phyloP scores from a whole-genome alignment of 2,329 filamentous ascomycete species.

The Stachybotrys chartarum region DNA sequence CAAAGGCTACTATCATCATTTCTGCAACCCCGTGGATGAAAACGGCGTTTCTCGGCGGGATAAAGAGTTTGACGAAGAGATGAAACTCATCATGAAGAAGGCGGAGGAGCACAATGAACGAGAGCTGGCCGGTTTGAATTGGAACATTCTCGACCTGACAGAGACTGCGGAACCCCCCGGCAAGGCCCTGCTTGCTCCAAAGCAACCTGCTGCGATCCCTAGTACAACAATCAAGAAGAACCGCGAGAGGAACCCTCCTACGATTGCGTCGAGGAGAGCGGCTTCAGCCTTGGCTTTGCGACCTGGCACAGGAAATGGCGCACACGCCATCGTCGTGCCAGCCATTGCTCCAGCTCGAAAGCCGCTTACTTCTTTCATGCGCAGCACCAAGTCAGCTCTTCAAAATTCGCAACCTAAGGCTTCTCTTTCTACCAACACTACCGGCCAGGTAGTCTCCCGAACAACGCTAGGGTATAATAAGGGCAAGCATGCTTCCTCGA shows the following conservation, averaged over 20 bases:
- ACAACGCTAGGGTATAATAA: slow-evolving; percentile 82
- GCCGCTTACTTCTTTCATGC: slow-evolving; percentile 22
- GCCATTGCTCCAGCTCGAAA: slow-evolving; percentile 8
- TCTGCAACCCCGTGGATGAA: slow-evolving; percentile 57
- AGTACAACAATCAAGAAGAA: slow-evolving; percentile 3
- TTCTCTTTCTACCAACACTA: slow-evolving; percentile 48
- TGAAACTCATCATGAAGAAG: slow-evolving; percentile 43
- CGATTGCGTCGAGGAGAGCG: slow-evolving; percentile 40
- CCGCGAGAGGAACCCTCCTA: slow-evolving; percentile 14
- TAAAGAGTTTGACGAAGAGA: slow-evolving; percentile 49
- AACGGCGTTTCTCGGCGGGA: slow-evolving; percentile 58
- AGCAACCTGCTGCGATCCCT: background rate
- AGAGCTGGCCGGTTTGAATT: slow-evolving; percentile 56
- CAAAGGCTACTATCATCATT: slow-evolving; percentile 55
- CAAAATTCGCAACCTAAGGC: slow-evolving; percentile 38
- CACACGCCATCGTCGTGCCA: slow-evolving; percentile 2
- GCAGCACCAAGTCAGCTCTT: slow-evolving; percentile 16
- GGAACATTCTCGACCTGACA: slow-evolving; percentile 50
- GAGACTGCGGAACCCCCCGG: slow-evolving; percentile 26
- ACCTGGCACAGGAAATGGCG: slow-evolving; percentile 13
- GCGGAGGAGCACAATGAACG: slow-evolving; percentile 62
- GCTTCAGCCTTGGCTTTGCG: slow-evolving; percentile 43
- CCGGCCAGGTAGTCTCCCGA: slow-evolving; percentile 62
- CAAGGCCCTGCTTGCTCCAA: background rate
- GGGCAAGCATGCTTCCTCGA: slow-evolving; percentile 53